Percentiles rank a stretch among this genome's conserved stretches.
These are phyloP conservation scores for Pichia insulana DNA, from an alignment of 805 yeast genomes.

Conservation along the genomic window DNA sequence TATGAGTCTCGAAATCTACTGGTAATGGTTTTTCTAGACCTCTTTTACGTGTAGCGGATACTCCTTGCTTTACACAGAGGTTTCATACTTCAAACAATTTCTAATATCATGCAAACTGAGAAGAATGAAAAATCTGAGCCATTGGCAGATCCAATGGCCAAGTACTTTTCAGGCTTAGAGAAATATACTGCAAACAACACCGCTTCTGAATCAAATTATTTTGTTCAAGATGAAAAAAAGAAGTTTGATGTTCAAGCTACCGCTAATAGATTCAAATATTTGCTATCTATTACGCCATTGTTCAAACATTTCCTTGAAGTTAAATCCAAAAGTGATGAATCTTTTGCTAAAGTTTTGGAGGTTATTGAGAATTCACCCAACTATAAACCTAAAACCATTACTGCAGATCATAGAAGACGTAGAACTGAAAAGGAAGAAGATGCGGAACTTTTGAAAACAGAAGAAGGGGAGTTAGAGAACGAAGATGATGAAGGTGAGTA, in stretches of 20 bases:
- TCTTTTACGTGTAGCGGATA: too few relatives aligned
- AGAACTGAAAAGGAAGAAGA: conserved; percentile 76
- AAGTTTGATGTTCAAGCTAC: conserved; percentile 49
- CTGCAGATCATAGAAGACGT: conserved; percentile 41
- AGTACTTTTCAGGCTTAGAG: not conserved
- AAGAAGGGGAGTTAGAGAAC: conserved; percentile 21
- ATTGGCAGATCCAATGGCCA: not conserved
- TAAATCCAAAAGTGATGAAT: conserved; percentile 54
- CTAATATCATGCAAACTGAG: not conserved
- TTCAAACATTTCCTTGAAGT: conserved; percentile 62
- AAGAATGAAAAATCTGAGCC: not conserved
- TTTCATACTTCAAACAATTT: too few relatives aligned
- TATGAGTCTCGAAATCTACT: too few relatives aligned
- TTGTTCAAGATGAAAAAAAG: conserved; percentile 26
- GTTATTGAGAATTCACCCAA: conserved; percentile 20
- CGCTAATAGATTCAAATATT: conserved; percentile 56
- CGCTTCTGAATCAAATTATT: conserved; percentile 14
- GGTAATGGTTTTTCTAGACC: too few relatives aligned
- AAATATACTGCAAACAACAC: not conserved
- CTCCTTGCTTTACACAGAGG: too few relatives aligned
- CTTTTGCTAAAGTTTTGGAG: conserved; percentile 44
- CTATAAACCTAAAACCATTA: conserved; percentile 1
- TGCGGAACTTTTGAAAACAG: conserved; percentile 60
- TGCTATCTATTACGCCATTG: conserved; percentile 55
- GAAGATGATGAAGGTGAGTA: conserved; percentile 16